Conservation (phyloP, 371 early-diverging fungal genomes). For the Syncephalastrum contaminatum region DNA sequence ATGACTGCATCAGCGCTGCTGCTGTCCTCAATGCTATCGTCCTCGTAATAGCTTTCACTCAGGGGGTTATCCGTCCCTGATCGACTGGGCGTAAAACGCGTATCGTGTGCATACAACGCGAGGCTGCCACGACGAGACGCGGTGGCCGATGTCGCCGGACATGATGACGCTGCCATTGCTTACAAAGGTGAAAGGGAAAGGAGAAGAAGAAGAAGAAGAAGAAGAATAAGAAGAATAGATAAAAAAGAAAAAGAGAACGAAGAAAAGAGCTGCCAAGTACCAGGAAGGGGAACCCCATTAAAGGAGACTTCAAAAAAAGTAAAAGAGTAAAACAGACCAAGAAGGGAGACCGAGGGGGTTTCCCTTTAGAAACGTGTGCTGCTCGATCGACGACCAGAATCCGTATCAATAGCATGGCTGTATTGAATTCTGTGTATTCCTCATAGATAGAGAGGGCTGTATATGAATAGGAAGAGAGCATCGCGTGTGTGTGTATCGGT, state of each 20-base stretch:
- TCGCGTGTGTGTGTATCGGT: too few species aligned
- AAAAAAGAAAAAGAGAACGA: constrained; percentile 4
- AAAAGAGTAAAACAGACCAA: too few species aligned
- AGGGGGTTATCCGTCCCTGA: background rate
- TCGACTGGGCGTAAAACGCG: background rate
- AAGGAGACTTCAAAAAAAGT: too few species aligned
- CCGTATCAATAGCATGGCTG: too few species aligned
- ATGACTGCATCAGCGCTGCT: constrained; percentile 4
- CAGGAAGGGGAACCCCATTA: too few species aligned
- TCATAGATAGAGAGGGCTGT: too few species aligned
- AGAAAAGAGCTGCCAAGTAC: background rate
- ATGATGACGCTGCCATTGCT: constrained; percentile 21
- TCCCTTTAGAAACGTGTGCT: too few species aligned
- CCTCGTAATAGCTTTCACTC: background rate
- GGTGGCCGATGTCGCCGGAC: constrained; percentile 13
- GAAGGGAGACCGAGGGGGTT: too few species aligned
- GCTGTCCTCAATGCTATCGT: background rate
- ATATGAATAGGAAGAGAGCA: too few species aligned
- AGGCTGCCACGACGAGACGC: constrained; percentile 6
- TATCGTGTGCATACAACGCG: constrained; percentile 3
- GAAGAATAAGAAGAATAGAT: background rate
- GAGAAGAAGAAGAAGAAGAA: constrained; percentile 6
- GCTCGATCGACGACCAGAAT: too few species aligned
- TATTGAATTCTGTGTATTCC: too few species aligned
- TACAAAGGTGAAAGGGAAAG: constrained; percentile 5